Conservation (phyloP, 768 basidiomycete genomes). For the Amanita muscaria region DNA sequence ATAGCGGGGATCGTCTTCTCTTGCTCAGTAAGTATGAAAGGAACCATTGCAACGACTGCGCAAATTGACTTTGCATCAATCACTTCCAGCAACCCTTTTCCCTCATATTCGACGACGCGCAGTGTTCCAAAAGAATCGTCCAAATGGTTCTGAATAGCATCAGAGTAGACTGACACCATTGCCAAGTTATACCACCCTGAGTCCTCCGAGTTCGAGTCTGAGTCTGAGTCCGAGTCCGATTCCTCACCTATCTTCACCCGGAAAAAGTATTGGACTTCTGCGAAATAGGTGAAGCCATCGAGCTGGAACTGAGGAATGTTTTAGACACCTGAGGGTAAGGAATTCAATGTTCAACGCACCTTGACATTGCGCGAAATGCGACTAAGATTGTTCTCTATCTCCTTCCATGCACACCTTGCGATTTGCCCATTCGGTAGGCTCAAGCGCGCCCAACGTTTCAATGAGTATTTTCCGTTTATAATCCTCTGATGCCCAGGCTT, state of each 20-base stretch:
- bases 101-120: background rate
- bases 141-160: background rate
- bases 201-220: no score
- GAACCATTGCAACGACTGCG: background rate
- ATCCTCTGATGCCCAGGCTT: background rate
- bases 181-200: background rate
- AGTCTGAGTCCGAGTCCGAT: no score
- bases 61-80: background rate
- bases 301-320: background rate
- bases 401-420: slow-evolving; percentile 12
- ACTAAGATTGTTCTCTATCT: background rate
- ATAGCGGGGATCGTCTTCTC: background rate
- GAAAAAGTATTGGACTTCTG: background rate
- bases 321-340: background rate
- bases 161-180: background rate
- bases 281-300: background rate
- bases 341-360: slow-evolving; percentile 6
- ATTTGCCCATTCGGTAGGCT: slow-evolving; percentile 17
- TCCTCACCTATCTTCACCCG: background rate
- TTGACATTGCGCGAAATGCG: slow-evolving; percentile 16
- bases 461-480: background rate
- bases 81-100: background rate
- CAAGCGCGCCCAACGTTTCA: slow-evolving; percentile 12
- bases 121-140: background rate
- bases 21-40: background rate